Base-by-base conservation (phyloP, 176 grass and related monocot species). In the Carex kokanica region DNA sequence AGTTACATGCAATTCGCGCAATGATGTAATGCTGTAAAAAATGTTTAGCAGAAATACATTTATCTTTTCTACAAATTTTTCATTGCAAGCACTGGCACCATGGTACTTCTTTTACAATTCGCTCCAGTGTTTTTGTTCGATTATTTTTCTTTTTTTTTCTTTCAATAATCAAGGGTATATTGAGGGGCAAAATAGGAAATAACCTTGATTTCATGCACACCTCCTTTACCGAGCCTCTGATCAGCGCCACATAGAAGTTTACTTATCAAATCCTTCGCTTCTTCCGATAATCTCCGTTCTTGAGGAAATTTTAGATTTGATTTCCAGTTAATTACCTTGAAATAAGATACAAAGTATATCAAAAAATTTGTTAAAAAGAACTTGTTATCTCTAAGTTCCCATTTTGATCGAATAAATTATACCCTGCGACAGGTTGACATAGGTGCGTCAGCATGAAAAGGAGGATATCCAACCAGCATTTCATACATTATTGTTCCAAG, bases 401-500 rank as follows among this genome's bases (percentile, higher is more conserved):
- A 77, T 8, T 55, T 18, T 77, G 24, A 55, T 31, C 13, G 17
- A 74, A 77, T 60, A 13, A 80, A 34, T 38, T 80, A 41, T 78
- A 94, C 92, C 90, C 91, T 94, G 89, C 88, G 81, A 85, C 92
- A 94, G 10, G 92, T 94, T 32, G 86, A 86, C 57, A 94, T 88
- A 74, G 90, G 92, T 61, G 91, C 88, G 47, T 94, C 90, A 16
- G 92, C 87, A 88, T 94, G 91, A 86, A 91, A 94, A 13, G 90
- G 92, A 40, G 92, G 88, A 81, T 89, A 94, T 38, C 92, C 92
- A 83, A 94, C 85, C 74, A 94, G 90, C 90, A 94, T 94, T 85
- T 94, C 92, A 49, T 94, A 94, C 90, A 94, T 91, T 74, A 94
- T 94, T 84, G 88, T 90, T 88, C 92, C 92, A 81, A 94, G 85